Evolutionary conservation across 805 yeast genomes (phyloP).

Genomic region (Peterozyma toletana): DNA sequence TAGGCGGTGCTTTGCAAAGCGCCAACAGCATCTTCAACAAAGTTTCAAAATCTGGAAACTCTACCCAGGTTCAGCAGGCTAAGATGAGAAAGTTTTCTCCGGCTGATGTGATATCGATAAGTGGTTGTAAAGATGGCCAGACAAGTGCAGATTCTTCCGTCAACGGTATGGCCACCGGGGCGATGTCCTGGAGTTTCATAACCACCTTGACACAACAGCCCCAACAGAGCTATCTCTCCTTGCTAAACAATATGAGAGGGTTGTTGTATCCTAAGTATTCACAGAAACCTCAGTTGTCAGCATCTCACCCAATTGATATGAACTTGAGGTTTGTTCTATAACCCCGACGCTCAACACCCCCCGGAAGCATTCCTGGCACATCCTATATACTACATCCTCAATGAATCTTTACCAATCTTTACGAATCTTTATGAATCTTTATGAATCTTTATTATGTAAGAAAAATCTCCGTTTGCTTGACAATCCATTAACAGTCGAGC

Average conservation of each 20-base stretch:
- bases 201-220: constrained; percentile 53
- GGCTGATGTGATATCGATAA: constrained; percentile 63
- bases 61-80: constrained; percentile 26
- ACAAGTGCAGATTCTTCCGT: constrained; percentile 65
- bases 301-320: constrained; percentile 76
- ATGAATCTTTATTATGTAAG: too few relatives aligned
- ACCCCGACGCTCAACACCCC: too few relatives aligned
- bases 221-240: constrained; percentile 58
- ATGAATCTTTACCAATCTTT: too few relatives aligned
- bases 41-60: constrained; percentile 17
- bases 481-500: too few relatives aligned
- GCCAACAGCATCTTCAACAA: constrained; percentile 26
- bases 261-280: constrained; percentile 57
- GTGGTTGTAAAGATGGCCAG: constrained; percentile 73
- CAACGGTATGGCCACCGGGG: constrained; percentile 63
- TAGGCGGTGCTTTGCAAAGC: constrained; percentile 30
- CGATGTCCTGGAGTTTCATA: constrained; percentile 70
- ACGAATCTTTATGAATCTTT: too few relatives aligned
- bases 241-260: constrained; percentile 64
- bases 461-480: too few relatives aligned
- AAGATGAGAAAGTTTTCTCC: constrained; percentile 52
- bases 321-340: constrained; percentile 26
- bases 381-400: too few relatives aligned
- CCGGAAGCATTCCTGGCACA: too few relatives aligned
- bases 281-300: constrained; percentile 78